Conservation (phyloP, 768 basidiomycete genomes). For the Trametes punicea region DNA sequence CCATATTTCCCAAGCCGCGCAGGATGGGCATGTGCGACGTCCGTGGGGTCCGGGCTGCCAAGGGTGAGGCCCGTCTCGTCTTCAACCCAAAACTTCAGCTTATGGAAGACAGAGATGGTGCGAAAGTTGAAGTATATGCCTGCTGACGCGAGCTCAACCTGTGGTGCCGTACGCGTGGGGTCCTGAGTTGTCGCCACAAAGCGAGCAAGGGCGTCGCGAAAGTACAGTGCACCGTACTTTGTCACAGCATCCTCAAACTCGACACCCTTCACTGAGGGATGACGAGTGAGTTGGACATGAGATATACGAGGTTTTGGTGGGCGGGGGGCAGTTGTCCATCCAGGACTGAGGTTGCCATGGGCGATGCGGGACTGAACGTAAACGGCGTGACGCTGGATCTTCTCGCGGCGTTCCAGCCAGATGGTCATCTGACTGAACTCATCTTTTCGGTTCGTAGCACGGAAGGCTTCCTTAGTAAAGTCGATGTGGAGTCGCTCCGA, state of each 20-base stretch:
- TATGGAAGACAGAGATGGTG: slow-evolving; percentile 32
- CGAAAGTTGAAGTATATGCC: slow-evolving; percentile 20
- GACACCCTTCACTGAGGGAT: not conserved
- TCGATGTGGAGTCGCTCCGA: slow-evolving; percentile 17
- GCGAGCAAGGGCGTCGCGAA: slow-evolving; percentile 8
- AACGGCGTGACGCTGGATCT: slow-evolving; percentile 28
- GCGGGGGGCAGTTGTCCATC: not conserved
- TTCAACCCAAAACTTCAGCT: slow-evolving; percentile 28
- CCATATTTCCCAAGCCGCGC: slow-evolving; percentile 8
- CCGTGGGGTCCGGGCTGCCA: slow-evolving; percentile 2
- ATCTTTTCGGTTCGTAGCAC: slow-evolving; percentile 24
- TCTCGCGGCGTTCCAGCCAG: slow-evolving; percentile 14
- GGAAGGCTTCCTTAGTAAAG: slow-evolving; percentile 25
- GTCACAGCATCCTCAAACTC: not conserved
- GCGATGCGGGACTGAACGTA: slow-evolving; percentile 25
- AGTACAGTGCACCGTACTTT: not conserved
- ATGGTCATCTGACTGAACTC: slow-evolving; percentile 14
- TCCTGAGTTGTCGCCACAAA: not conserved
- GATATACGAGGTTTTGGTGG: not conserved
- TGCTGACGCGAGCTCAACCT: not conserved
- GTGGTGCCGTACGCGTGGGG: not conserved
- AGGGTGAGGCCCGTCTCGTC: no score
- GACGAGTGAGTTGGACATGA: slow-evolving; percentile 2
- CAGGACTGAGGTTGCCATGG: not conserved
- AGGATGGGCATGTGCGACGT: slow-evolving; percentile 34